These are phyloP conservation scores for Cardamine resedifolia DNA, from an alignment of 345 rosid genomes.

Conservation along the genomic window DNA sequence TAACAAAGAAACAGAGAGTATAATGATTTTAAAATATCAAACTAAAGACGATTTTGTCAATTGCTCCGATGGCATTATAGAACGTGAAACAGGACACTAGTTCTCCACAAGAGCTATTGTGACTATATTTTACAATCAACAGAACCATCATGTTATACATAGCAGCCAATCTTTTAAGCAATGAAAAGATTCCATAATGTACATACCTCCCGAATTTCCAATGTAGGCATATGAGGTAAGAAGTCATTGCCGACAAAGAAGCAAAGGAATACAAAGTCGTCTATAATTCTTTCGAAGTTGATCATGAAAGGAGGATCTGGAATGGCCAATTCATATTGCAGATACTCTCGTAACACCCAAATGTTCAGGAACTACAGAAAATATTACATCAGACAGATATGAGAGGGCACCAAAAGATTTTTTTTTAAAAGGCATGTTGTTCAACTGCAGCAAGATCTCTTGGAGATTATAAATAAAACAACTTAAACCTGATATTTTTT, in stretches of 20 bases:
- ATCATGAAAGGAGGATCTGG: constrained; percentile 78
- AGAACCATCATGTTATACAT: neutral
- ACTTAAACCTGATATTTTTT: constrained; percentile 91
- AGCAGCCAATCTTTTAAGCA: constrained; percentile 1
- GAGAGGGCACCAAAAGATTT: constrained; percentile 3
- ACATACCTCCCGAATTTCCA: constrained; percentile 96
- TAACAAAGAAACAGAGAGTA: constrained; percentile 23
- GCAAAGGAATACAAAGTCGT: constrained; percentile 95
- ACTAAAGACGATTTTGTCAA: neutral
- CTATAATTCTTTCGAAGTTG: constrained; percentile 85
- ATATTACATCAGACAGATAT: neutral
- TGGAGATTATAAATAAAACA: constrained; percentile 15
- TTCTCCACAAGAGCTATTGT: neutral
- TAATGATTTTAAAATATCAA: neutral
- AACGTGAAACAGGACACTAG: neutral
- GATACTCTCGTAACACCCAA: constrained; percentile 93
- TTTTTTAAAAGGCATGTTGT: neutral
- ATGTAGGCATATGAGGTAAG: constrained; percentile 97
- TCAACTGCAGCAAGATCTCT: constrained; percentile 8
- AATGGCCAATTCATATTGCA: constrained; percentile 83
- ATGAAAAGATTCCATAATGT: constrained; percentile 6
- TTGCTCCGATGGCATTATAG: neutral
- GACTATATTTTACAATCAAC: constrained; percentile 1
- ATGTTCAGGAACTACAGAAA: constrained; percentile 75
- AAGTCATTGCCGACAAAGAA: constrained; percentile 99